Base-by-base conservation (phyloP, 345 rosid genomes). In the Microthlaspi erraticum region DNA sequence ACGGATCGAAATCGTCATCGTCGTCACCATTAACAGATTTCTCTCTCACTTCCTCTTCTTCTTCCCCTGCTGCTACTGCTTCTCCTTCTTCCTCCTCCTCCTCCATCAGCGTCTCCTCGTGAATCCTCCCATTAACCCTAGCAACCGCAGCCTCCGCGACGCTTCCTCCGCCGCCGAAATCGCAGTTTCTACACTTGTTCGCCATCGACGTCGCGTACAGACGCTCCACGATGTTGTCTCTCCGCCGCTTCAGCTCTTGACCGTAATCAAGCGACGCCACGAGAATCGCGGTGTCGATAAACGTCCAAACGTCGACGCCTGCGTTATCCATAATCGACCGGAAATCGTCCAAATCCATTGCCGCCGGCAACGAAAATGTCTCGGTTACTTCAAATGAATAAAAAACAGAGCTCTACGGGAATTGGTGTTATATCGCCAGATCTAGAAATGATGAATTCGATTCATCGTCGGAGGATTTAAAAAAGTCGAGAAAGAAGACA, bases 301-400 rank as follows among this genome's bases (percentile, higher is more conserved):
- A 89, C 41, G 88, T 81, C 96, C 96, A 94, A 20, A 94, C 96
- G 68, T 94, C 99, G 16, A 91, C 96, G 10, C 91, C 96, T 3
- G 91, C 83, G 53, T 83, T 84, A 10, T 89, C 92, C 48, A 91
- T 77, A 60, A 91, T 74, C 31, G 88, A 80, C 66, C 99, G 82
- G 38, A 94, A 87, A 80, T 89, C 95, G 32, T 85, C 97, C 68
- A 88, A 78, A 88, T 94, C 97, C 97, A 94, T 93, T 1, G 3
- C 41, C 12, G 68, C 37, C 44, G 41, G 41, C 7, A 33, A 55
- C 3, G 14, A 38, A 23, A 60, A 10, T 8, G 9, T 33, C 7
- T 66, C 39, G 19, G 29, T 33, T 36, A 39, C 60, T 60, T 71
- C 39, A 45, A 18, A 5, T n/a, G 20, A 72, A 43, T 37, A 3